phyloP scores from a whole-genome alignment of 257 asterid species.

The Salvia hispanica region DNA sequence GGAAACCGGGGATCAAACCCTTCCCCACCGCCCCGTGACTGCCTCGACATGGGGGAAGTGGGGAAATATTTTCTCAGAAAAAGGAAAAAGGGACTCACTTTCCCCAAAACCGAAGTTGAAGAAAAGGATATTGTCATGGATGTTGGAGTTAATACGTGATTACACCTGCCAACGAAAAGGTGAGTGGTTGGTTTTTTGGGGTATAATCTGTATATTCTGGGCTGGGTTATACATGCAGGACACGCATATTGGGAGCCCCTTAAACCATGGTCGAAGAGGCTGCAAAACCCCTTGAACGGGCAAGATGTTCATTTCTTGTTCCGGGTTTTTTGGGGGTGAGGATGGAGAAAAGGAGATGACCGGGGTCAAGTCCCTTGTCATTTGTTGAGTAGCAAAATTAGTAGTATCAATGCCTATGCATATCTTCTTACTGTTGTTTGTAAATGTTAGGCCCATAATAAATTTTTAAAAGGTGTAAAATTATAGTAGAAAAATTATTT shows the following conservation, averaged over 20 bases:
- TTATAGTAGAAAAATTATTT: no score
- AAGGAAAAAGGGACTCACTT: constrained; percentile 85
- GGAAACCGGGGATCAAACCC: constrained; percentile 67
- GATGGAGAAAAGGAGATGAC: not conserved
- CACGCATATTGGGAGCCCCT: constrained; percentile 42
- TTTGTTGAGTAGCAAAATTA: no score
- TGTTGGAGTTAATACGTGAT: constrained; percentile 32
- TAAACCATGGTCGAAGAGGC: no score
- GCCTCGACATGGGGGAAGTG: constrained; percentile 76
- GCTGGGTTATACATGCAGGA: constrained; percentile 45
- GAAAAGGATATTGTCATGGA: constrained; percentile 52
- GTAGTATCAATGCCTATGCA: no score
- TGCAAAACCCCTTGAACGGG: not conserved
- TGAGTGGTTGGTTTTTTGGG: constrained; percentile 29
- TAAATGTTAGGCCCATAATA: no score
- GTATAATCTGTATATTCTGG: not conserved
- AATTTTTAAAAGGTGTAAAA: no score
- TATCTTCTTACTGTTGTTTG: no score
- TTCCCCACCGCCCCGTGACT: constrained; percentile 92
- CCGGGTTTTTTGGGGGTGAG: not conserved
- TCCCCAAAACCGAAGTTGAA: constrained; percentile 87
- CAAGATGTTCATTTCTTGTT: not conserved
- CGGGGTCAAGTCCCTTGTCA: no score
- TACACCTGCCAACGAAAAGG: constrained; percentile 47
- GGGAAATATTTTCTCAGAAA: constrained; percentile 79